Evolutionary conservation across 1,284 basidiomycete species (phyloP).

Genomic region (Abortiporus biennis): DNA sequence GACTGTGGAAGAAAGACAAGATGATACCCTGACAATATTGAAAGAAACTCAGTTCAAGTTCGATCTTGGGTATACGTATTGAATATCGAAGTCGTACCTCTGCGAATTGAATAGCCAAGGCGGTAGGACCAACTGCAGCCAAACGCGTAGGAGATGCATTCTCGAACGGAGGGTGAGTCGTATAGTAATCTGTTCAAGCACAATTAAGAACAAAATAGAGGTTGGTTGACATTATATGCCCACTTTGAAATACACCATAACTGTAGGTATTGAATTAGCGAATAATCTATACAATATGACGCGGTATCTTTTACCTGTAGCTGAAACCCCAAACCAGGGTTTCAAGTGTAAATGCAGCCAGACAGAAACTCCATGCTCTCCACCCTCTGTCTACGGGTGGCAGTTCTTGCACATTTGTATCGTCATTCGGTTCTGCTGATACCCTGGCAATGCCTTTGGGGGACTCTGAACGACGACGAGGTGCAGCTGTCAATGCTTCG

Average conservation of each 20-base stretch:
- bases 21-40: slow-evolving; percentile 14
- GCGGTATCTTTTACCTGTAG: background rate
- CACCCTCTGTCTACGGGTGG: slow-evolving; percentile 1
- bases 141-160: slow-evolving; percentile 13
- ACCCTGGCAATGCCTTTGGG: no score
- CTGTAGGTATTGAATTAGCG: slow-evolving; percentile 3
- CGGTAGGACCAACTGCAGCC: slow-evolving; percentile 14
- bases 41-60: no score
- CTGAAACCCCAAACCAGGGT: slow-evolving; percentile 5
- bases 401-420: slow-evolving; percentile 20
- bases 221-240: background rate
- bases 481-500: background rate
- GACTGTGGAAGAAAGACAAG: slow-evolving; percentile 19
- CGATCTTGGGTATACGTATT: background rate
- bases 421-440: background rate
- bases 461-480: no score
- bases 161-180: slow-evolving; percentile 15
- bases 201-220: background rate
- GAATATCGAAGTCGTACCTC: slow-evolving; percentile 12
- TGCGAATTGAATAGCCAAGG: slow-evolving; percentile 18
- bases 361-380: slow-evolving; percentile 2
- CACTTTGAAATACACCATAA: slow-evolving; percentile 20
- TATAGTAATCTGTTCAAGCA: slow-evolving; percentile 13
- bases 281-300: background rate
- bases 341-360: background rate